Evolutionary conservation across 2,329 filamentous ascomycete genomes (phyloP), one percentile per base, ranked within the genome.

Genomic region (Cercospora sp.): DNA sequence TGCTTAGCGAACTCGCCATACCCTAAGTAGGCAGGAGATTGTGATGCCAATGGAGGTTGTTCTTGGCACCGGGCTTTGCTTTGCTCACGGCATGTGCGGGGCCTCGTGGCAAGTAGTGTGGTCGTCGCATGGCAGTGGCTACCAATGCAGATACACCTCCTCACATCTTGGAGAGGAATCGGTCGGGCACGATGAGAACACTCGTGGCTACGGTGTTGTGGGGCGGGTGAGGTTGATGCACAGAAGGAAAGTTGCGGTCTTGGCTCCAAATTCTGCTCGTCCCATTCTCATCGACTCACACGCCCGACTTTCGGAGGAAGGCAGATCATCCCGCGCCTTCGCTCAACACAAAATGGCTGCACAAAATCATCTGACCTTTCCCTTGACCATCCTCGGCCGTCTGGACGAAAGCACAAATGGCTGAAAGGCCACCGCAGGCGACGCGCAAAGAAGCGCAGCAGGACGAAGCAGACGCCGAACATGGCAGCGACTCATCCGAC

Each of bases 61-160:
- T 36, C 55, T 59, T 59, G 55, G 30, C 55, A 55, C n/a, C 55
- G 55, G 28, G n/a, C 55, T 59, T 59, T 31, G n/a, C 55, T 59
- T 59, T 31, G 23, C 28, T 59, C 28, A 8, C 55, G 30, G 26
- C 30, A 30, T 58, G 53, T 16, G 26, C 23, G 53, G 53, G 16
- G 55, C 18, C 10, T 58, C 28, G 28, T 58, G 26, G 55, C 55
- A 23, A 23, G 23, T 23, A 23, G 23, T 23, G 48, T 23, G 18
- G 48, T 5, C 48, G 12, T 53, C 20, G 48, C 18, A 23, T 48
- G 42, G 5, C 42, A 48, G 20, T 23, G 48, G 48, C 23, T 51
- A n/a, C 10, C 8, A 13, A 26, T 9, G 48, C 48, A 55, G 5
- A 55, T 30, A 16, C 23, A 13, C 23, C 23, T 8, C 16, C 5